A percentile compares a stretch with the other conserved stretches of the same genome.
Evolutionary conservation across 2,329 filamentous ascomycete species (phyloP).

Genomic region (Colletotrichum sojae): DNA sequence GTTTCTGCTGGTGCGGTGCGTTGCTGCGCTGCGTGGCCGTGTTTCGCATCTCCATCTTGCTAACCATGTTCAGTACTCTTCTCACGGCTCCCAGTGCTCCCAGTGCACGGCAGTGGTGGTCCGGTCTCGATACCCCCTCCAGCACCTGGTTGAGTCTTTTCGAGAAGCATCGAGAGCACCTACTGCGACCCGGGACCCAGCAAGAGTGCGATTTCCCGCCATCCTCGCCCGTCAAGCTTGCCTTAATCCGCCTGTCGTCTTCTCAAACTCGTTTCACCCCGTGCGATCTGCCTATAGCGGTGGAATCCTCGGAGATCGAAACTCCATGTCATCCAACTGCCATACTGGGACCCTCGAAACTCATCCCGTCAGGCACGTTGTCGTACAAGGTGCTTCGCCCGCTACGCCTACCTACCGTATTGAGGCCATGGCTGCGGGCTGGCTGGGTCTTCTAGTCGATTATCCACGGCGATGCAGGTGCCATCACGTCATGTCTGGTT

Average conservation of each 20-base stretch:
- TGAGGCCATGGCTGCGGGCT: neutral
- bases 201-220: neutral
- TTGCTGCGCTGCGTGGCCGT: constrained; percentile 32
- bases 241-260: constrained; percentile 10
- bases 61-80: constrained; percentile 27
- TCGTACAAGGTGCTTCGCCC: constrained; percentile 19
- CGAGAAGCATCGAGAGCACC: constrained; percentile 20
- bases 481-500: constrained; percentile 24
- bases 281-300: constrained; percentile 12
- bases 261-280: constrained; percentile 36
- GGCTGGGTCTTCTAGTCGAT: neutral
- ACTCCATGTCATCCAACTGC: constrained; percentile 15
- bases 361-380: constrained; percentile 10
- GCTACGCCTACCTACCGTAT: neutral
- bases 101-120: constrained; percentile 5
- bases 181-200: neutral
- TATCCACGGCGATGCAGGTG: neutral
- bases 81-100: constrained; percentile 2
- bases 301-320: constrained; percentile 23
- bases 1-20: constrained; percentile 21
- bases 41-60: constrained; percentile 35
- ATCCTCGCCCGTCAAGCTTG: neutral
- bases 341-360: constrained; percentile 28
- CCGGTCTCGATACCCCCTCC: constrained; percentile 10
- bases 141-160: constrained; percentile 16